Base-by-base conservation (phyloP, 805 yeast genomes). In the Candida namnaoensis region DNA sequence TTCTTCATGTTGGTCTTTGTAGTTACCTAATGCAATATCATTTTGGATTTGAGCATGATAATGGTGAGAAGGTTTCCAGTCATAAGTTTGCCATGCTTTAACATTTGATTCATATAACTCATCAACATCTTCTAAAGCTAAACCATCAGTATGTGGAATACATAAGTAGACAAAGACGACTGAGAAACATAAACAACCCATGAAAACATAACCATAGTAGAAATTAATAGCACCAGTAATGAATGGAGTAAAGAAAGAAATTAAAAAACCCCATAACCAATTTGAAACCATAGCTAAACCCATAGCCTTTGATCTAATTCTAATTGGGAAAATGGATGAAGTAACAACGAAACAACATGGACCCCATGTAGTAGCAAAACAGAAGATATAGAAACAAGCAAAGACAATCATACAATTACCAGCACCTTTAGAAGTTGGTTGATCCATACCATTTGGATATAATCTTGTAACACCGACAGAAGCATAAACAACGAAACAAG, bases 101-200 rank as follows among this genome's bases (percentile, higher is more conserved):
- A 64, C 65, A 50, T 61, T 62, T 40, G 64, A 61, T 27, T 70
- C 59, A 53, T 67, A 72, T 69, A 80, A 66, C 55, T 74, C 80
- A 59, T 85, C 88, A 48, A 86, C 86, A 64, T 86, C 88, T 65
- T 86, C 95, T 59, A 87, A 72, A 37, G 85, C 73, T 54, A 85
- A 72, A 44, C 95, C 95, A 66, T 77, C 79, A 42, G 95, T 87
- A 64, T 84, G 91, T 53, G 79, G 78, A 45, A 87, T 78, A 51
- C 72, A 72, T 70, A 85, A 78, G 71, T 72, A 78, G 41, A 84
- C 84, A 60, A 82, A 87, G 62, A 82, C 67, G 58, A 80, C 53
- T 26, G 74, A 64, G 47, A 67, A 74, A 19, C 78, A 62, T 65
- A 78, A 64, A 58, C 84, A 78, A 3, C 84, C 85, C 53, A 76